Evolutionary conservation across 192 early-diverging fungal genomes (phyloP).

Genomic region (Backusella macrospora): DNA sequence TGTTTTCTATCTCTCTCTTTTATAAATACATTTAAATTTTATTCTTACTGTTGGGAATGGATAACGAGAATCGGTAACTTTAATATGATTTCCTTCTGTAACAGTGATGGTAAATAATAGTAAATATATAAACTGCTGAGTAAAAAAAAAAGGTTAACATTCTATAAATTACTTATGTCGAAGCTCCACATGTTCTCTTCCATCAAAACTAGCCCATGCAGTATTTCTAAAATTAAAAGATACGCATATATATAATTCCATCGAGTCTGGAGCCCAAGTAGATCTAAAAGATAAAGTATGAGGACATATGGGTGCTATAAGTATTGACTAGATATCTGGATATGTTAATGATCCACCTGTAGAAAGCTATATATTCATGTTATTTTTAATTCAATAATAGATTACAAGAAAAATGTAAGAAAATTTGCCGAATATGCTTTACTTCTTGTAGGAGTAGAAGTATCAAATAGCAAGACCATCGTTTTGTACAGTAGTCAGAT

Average conservation of each 20-base stretch:
- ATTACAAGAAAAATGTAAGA: no score
- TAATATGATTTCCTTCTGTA: constrained; percentile 80
- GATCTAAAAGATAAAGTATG: constrained; percentile 94
- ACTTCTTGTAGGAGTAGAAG: constrained; percentile 94
- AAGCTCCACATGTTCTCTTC: constrained; percentile 87
- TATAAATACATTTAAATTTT: no score
- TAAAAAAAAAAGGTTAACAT: no score
- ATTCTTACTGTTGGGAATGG: constrained; percentile 87
- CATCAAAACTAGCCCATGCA: constrained; percentile 96
- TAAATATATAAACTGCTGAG: no score
- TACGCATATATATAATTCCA: constrained; percentile 87
- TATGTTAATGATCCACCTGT: constrained; percentile 95
- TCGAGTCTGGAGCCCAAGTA: constrained; percentile 90
- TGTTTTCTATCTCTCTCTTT: no score
- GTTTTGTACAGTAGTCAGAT: constrained; percentile 94
- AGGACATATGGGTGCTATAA: constrained; percentile 92
- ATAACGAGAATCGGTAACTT: constrained; percentile 81
- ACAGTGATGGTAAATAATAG: no score
- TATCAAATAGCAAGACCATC: constrained; percentile 90
- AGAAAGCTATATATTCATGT: constrained; percentile 55
- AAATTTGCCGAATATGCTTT: constrained; percentile 70
- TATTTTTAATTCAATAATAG: background rate
- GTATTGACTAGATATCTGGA: constrained; percentile 88
- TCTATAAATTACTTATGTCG: constrained; percentile 45
- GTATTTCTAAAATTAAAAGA: constrained; percentile 82